Evolutionary conservation across 1,284 basidiomycete genomes (phyloP), one percentile per base, ranked within the genome.

Genomic region (Pterulicium gracile): DNA sequence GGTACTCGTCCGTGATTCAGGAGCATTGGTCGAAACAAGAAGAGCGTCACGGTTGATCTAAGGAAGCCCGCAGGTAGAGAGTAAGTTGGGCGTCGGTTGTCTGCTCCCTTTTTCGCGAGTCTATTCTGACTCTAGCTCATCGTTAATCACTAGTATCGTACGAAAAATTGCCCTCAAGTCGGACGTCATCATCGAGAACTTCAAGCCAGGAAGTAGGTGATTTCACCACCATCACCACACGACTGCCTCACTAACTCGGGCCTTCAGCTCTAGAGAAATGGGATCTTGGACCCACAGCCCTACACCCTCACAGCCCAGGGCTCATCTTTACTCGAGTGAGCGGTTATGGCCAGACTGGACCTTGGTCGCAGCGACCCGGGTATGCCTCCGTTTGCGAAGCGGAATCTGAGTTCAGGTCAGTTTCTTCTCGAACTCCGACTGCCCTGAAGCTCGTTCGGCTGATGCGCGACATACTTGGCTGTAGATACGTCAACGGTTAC

Each of bases 331-430:
- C 81, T 1, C 77, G 81, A 23, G 77, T 84, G 18, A 81, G 79
- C 50, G 81, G 81, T 3, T 84, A 82, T 54, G 81, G 81, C 3
- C 81, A 83, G 54, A 82, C 77, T 1, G 81, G 81, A 2, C 80
- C 81, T 23, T 84, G 81, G 81, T 69, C 78, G 0, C 69, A 72
- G 14, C 70, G 77, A 15, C 79, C 79, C 3, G 80, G 81, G 17
- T 84, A 80, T 50, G 81, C 81, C 2, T 79, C 80, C 1, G 80
- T 84, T 2, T 84, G 81, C 54, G 81, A 84, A 62, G 81, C 79
- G 2, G 79, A 84, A 53, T 77, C 80, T 2, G 80, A 81, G 1
- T 84, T 84, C 56, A 39, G 36, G 36, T 39, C n/a, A n/a, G 27
- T 32, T n/a, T 10, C n/a, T 7, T 32, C 7, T 7, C 27, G 10